phyloP scores from a whole-genome alignment of 305 asterid species.

The Rubia tinctorum region DNA sequence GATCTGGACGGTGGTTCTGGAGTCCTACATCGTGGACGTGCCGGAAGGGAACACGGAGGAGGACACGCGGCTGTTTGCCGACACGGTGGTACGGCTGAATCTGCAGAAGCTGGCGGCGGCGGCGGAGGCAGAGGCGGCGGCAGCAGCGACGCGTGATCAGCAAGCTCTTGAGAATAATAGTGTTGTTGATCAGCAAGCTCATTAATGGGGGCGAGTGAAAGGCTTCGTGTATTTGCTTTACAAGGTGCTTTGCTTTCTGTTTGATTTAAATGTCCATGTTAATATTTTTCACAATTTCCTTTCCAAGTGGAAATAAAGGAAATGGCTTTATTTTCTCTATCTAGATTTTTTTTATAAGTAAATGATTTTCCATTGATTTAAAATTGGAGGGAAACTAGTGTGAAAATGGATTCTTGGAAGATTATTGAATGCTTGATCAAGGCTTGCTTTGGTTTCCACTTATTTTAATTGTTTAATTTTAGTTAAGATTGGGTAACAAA shows the following conservation, averaged over 20 bases:
- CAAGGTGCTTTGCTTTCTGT: background rate
- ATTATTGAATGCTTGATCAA: background rate
- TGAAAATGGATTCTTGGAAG: too few relatives aligned
- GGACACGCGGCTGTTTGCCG: slow-evolving; percentile 69
- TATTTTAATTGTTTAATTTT: too few relatives aligned
- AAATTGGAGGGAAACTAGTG: too few relatives aligned
- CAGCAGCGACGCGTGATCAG: slow-evolving; percentile 19
- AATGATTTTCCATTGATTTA: background rate
- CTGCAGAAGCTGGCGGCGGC: slow-evolving; percentile 62
- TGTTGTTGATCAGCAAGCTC: slow-evolving; percentile 12
- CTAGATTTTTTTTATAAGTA: background rate
- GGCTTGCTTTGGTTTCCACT: too few relatives aligned
- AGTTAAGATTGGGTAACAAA: too few relatives aligned
- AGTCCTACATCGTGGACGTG: slow-evolving; percentile 70
- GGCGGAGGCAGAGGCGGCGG: slow-evolving; percentile 31
- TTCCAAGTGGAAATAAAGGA: background rate
- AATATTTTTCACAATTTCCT: slow-evolving; percentile 11
- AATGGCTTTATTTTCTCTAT: background rate
- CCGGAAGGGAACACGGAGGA: slow-evolving; percentile 83
- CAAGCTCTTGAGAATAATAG: slow-evolving; percentile 5
- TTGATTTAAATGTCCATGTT: slow-evolving; percentile 7
- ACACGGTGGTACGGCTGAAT: slow-evolving; percentile 62
- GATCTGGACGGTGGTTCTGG: slow-evolving; percentile 55
- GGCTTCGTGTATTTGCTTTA: background rate
- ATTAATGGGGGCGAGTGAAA: background rate